Conservation (phyloP, 1,284 basidiomycete genomes). For the Moesziomyces aphidis region DNA sequence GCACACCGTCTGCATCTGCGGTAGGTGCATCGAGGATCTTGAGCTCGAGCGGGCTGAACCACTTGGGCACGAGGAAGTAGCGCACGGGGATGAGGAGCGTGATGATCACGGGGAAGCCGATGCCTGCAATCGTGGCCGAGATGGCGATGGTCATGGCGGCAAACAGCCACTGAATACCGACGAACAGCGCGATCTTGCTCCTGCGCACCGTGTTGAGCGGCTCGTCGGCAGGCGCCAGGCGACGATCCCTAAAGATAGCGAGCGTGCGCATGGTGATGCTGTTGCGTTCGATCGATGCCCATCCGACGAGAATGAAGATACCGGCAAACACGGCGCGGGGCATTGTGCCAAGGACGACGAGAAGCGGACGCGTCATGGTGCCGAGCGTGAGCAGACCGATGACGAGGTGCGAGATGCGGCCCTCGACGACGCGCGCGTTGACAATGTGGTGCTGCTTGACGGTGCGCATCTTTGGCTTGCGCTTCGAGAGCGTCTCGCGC, state of each 20-base stretch:
- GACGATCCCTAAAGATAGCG: conserved; percentile 81
- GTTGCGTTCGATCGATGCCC: conserved; percentile 78
- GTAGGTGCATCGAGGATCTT: conserved; percentile 87
- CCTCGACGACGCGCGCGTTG: conserved; percentile 62
- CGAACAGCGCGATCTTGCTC: conserved; percentile 81
- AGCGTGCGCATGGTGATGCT: conserved; percentile 86
- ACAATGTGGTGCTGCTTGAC: conserved; percentile 53
- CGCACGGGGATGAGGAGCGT: conserved; percentile 86
- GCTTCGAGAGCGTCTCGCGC: conserved; percentile 70
- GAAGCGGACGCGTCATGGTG: conserved; percentile 66
- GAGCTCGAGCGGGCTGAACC: conserved; percentile 84
- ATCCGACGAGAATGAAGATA: conserved; percentile 67
- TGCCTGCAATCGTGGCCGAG: conserved; percentile 82
- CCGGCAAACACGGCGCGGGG: conserved; percentile 63
- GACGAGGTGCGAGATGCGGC: conserved; percentile 62
- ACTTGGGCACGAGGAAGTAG: conserved; percentile 78
- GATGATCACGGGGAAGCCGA: conserved; percentile 92
- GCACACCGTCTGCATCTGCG: conserved; percentile 71
- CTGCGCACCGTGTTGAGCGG: conserved; percentile 81
- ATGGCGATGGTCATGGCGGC: conserved; percentile 92
- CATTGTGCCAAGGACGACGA: conserved; percentile 65
- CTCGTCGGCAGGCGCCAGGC: conserved; percentile 40
- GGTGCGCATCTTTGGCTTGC: conserved; percentile 23
- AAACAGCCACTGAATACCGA: conserved; percentile 82
- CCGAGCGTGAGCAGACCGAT: conserved; percentile 66